Evolutionary conservation across 805 yeast genomes (phyloP), one percentile per base, ranked within the genome.

Genomic region (Saturnispora saitoi): DNA sequence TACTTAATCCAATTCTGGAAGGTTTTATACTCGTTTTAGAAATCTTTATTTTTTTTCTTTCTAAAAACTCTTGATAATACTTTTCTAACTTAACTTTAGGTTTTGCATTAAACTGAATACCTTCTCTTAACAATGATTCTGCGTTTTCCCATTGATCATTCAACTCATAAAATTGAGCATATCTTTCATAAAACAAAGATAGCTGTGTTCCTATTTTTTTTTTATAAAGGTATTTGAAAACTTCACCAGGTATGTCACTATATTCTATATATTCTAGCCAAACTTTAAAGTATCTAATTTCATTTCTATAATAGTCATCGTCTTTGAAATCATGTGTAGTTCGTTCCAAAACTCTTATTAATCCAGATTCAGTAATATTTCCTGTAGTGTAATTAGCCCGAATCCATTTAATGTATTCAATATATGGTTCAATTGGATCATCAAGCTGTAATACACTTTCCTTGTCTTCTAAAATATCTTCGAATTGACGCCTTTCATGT

Each of bases 211-310:
- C 98, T 32, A 91, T 86, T 43, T 74, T 78, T 53, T 83, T 80
- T 51, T 81, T 76, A 39, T 81, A 77, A 64, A 91, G 69, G 58
- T 82, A 88, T 5, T 77, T 70, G 61, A 83, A 89, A 2, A 86
- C 70, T 47, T 83, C 90, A 38, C 78, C 68, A 0, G 90, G 89
- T 14, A 82, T 74, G 51, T 82, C 86, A 1, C 84, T 75, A 58
- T 75, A 80, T 22, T 73, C 75, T 8, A 85, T 78, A 61, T 87
- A 89, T 55, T 79, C 80, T 36, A 90, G 64, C 97, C 99, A 91
- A 2, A 89, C 73, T 52, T 73, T 75, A 44, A 91, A 64, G 59
- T 85, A 89, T 43, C 97, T 67, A 1, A 91, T 80, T 61, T 91
- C 97, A 61, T 90, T 83, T 51, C 80, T 81, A 62, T 89, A 91